phyloP scores from a whole-genome alignment of 345 rosid species.

The Syzygium oleosum region DNA sequence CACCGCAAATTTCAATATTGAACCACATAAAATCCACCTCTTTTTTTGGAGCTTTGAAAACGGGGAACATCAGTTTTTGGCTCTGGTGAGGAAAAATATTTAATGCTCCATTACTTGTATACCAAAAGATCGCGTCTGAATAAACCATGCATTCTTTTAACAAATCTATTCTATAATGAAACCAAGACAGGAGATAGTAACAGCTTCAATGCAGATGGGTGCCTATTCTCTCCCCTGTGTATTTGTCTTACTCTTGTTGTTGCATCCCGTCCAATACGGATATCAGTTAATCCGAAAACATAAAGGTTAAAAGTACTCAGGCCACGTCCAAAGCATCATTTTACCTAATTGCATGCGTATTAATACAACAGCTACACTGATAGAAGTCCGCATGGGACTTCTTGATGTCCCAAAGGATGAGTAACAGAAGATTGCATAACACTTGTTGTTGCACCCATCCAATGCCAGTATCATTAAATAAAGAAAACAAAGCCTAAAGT shows the following conservation, averaged over 20 bases:
- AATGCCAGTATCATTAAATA: background rate
- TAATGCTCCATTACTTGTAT: background rate
- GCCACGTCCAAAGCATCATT: background rate
- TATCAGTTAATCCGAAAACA: background rate
- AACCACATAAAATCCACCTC: background rate
- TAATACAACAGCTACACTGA: background rate
- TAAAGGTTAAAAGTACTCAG: background rate
- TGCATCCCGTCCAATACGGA: background rate
- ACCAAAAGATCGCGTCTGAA: background rate
- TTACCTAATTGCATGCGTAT: background rate
- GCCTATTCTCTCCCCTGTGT: background rate
- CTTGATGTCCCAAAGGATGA: background rate
- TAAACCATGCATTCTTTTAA: background rate
- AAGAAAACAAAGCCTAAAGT: background rate
- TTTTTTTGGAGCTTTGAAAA: background rate
- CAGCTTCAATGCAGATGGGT: background rate
- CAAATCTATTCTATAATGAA: background rate
- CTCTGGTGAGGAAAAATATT: background rate
- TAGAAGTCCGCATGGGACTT: background rate
- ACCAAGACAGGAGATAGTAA: background rate
- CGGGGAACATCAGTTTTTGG: background rate
- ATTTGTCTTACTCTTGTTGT: background rate
- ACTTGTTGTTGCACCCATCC: background rate
- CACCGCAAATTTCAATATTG: background rate
- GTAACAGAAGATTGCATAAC: background rate